Evolutionary conservation across 176 grass and related monocot species (phyloP).

Genomic region (Avena atlantica): DNA sequence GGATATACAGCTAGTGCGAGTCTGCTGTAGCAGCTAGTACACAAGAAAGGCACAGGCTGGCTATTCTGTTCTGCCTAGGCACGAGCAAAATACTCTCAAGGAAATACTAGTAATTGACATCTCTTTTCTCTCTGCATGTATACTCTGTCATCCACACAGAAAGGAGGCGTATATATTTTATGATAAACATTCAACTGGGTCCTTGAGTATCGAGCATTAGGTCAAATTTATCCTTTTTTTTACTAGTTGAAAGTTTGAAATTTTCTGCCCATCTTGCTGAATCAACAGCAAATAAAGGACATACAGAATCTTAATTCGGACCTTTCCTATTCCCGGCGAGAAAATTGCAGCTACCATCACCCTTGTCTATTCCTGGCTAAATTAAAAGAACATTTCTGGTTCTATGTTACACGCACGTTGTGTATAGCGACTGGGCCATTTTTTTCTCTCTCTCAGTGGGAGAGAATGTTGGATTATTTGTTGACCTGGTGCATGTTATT

Average conservation of each 20-base stretch:
- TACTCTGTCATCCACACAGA: no score
- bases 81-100: neutral
- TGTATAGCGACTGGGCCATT: neutral
- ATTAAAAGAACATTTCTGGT: neutral
- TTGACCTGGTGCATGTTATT: conserved; percentile 20
- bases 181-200: no score
- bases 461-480: neutral
- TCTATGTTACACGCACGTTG: neutral
- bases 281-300: neutral
- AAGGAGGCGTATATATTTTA: no score
- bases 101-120: neutral
- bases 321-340: neutral
- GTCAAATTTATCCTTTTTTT: no score
- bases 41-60: neutral
- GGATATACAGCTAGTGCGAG: neutral
- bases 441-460: neutral
- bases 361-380: neutral
- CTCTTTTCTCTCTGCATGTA: neutral
- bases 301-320: neutral
- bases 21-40: neutral
- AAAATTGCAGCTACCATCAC: no score
- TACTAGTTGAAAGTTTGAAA: neutral
- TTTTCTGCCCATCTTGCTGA: neutral
- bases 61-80: neutral
- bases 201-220: no score